phyloP scores from a whole-genome alignment of 768 basidiomycete species.

The Coprinopsis cinerea region DNA sequence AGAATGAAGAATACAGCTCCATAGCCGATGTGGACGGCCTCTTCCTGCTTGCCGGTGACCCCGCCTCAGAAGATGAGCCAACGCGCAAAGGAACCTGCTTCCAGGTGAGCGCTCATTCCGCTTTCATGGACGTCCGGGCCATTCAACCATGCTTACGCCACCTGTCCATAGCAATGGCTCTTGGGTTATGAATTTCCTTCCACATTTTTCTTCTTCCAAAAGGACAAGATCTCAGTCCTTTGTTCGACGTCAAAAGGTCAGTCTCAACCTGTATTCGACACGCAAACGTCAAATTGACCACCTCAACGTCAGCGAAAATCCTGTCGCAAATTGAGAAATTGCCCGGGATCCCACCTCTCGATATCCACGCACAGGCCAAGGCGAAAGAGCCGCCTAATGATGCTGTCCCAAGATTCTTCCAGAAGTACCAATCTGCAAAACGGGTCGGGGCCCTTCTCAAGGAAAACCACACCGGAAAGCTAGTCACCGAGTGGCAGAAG shows the following conservation, averaged over 20 bases:
- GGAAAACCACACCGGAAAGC: constrained; percentile 80
- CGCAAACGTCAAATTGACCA: constrained; percentile 9
- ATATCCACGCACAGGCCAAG: constrained; percentile 74
- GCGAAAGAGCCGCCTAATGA: constrained; percentile 74
- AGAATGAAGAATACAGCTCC: constrained; percentile 67
- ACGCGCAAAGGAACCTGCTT: constrained; percentile 87
- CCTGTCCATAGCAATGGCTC: constrained; percentile 74
- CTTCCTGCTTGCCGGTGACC: constrained; percentile 70
- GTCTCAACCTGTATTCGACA: constrained; percentile 1
- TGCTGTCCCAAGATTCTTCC: constrained; percentile 63
- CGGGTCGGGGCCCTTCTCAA: constrained; percentile 75
- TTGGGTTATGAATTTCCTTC: constrained; percentile 98
- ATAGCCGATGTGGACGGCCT: constrained; percentile 67
- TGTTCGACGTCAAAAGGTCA: constrained; percentile 88
- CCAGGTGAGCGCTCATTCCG: constrained; percentile 52
- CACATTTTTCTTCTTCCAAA: constrained; percentile 80
- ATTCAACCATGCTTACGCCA: constrained; percentile 13
- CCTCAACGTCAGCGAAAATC: constrained; percentile 66
- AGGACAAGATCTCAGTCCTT: constrained; percentile 69
- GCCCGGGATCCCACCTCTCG: constrained; percentile 54
- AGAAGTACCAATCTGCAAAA: constrained; percentile 51
- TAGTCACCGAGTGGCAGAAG: constrained; percentile 81
- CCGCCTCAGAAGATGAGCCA: constrained; percentile 81
- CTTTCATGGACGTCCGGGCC: background rate
- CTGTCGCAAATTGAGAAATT: constrained; percentile 69